These are phyloP conservation scores for Aaosphaeria arxii DNA, from an alignment of 2,329 filamentous ascomycete genomes.

Conservation along the genomic window DNA sequence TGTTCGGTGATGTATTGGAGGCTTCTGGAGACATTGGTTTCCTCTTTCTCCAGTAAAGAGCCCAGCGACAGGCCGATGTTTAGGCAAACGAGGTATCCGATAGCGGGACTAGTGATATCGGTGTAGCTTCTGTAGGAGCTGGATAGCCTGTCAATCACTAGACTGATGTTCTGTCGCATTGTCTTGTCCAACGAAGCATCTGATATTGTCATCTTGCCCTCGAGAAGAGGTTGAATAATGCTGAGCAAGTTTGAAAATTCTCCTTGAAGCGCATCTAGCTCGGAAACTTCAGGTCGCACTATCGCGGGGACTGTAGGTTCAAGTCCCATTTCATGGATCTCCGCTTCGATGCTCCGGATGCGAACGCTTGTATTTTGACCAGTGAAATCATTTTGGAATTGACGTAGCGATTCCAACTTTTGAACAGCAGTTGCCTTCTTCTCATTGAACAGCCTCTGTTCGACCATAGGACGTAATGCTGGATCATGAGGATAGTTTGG, in stretches of 20 bases:
- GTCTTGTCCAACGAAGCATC: conserved; percentile 29
- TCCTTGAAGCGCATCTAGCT: conserved; percentile 70
- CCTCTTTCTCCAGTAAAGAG: conserved; percentile 13
- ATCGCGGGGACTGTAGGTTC: conserved; percentile 66
- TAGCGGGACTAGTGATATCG: conserved; percentile 75
- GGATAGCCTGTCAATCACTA: conserved; percentile 68
- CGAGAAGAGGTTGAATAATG: conserved; percentile 27
- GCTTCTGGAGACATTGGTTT: conserved; percentile 9
- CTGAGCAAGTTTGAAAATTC: conserved; percentile 74
- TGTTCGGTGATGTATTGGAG: conserved; percentile 21
- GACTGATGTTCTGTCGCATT: conserved; percentile 57
- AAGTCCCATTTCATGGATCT: conserved; percentile 63
- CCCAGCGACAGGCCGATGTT: conserved; percentile 68
- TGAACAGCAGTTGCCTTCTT: conserved; percentile 54
- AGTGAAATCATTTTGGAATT: conserved; percentile 66
- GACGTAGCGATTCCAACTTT: conserved; percentile 59
- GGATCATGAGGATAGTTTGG: conserved; percentile 87
- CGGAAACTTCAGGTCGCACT: conserved; percentile 66
- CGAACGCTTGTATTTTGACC: conserved; percentile 68
- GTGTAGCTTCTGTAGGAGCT: conserved; percentile 75
- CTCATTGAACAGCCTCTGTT: conserved; percentile 58
- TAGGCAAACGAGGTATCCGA: conserved; percentile 76
- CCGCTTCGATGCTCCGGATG: conserved; percentile 59
- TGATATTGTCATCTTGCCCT: conserved; percentile 15
- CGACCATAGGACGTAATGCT: conserved; percentile 59